A percentile compares a stretch with the other conserved stretches of the same genome.
phyloP scores from a whole-genome alignment of 2,329 filamentous ascomycete genomes.

The Nemania serpens region DNA sequence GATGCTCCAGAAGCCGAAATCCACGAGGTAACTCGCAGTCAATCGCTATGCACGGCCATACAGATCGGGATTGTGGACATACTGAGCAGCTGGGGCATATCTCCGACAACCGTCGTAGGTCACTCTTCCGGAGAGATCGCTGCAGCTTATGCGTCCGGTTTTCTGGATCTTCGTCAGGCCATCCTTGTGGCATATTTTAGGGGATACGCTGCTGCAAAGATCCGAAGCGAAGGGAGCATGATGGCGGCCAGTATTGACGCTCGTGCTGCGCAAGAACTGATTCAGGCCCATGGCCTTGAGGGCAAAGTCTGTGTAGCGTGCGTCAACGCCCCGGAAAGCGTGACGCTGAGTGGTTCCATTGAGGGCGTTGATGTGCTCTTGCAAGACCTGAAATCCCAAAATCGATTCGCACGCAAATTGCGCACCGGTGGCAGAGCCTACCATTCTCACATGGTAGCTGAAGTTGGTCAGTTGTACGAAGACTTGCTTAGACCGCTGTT shows the following conservation, averaged over 20 bases:
- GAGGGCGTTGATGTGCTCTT: background rate
- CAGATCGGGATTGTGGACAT: slow-evolving; percentile 32
- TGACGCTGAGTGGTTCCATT: slow-evolving; percentile 22
- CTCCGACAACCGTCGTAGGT: slow-evolving; percentile 20
- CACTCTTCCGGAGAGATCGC: slow-evolving; percentile 47
- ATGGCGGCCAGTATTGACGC: slow-evolving; percentile 19
- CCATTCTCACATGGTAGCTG: slow-evolving; percentile 23
- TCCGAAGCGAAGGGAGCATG: slow-evolving; percentile 26
- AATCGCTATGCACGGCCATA: slow-evolving; percentile 31
- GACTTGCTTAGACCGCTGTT: background rate
- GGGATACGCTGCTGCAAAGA: slow-evolving; percentile 17
- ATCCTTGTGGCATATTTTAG: slow-evolving; percentile 30
- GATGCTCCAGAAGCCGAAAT: background rate
- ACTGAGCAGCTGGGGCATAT: slow-evolving; percentile 21
- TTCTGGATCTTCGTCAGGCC: slow-evolving; percentile 24
- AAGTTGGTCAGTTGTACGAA: slow-evolving; percentile 25
- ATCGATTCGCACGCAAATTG: slow-evolving; percentile 5
- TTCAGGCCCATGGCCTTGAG: background rate
- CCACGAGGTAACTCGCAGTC: slow-evolving; percentile 14
- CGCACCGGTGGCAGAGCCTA: slow-evolving; percentile 18
- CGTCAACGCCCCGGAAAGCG: slow-evolving; percentile 25
- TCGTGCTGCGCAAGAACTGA: background rate
- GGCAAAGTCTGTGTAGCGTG: slow-evolving; percentile 19
- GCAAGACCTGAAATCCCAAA: background rate
- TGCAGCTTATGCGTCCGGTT: slow-evolving; percentile 47